phyloP scores from a whole-genome alignment of 1,284 basidiomycete species.

The Vanrija pseudolonga region DNA sequence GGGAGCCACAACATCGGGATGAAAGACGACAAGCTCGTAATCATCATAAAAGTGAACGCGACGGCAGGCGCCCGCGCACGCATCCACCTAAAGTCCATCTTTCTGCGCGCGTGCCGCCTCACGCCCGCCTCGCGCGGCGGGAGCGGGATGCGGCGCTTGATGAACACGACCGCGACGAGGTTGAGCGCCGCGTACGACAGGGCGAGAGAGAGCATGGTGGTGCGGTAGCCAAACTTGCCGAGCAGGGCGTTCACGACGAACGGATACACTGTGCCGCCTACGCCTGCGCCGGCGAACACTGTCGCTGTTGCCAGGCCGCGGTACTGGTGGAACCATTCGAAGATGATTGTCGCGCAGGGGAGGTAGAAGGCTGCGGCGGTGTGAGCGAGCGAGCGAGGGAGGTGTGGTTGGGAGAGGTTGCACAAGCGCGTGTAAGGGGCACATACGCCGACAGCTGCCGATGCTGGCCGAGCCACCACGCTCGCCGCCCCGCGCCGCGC shows the following conservation, averaged over 20 bases:
- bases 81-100: conserved; percentile 24
- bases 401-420: too few relatives aligned
- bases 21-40: conserved; percentile 42
- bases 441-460: too few relatives aligned
- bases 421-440: too few relatives aligned
- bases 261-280: conserved; percentile 44
- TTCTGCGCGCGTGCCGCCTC: background rate
- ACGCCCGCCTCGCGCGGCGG: background rate
- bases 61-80: conserved; percentile 23
- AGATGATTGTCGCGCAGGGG: conserved; percentile 43
- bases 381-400: conserved; percentile 24
- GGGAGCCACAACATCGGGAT: conserved; percentile 43
- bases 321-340: conserved; percentile 43
- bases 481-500: too few relatives aligned
- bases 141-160: conserved; percentile 41
- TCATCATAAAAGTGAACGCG: conserved; percentile 27
- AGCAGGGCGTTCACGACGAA: conserved; percentile 42
- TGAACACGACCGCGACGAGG: conserved; percentile 31
- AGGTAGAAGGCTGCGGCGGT: conserved; percentile 27
- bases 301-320: conserved; percentile 45
- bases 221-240: conserved; percentile 39
- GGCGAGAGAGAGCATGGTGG: conserved; percentile 40
- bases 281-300: conserved; percentile 45
- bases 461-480: background rate
- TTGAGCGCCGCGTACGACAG: conserved; percentile 31